These are phyloP conservation scores for Heterobasidion occidentale DNA, from an alignment of 1,284 basidiomycete genomes.

Conservation along the genomic window DNA sequence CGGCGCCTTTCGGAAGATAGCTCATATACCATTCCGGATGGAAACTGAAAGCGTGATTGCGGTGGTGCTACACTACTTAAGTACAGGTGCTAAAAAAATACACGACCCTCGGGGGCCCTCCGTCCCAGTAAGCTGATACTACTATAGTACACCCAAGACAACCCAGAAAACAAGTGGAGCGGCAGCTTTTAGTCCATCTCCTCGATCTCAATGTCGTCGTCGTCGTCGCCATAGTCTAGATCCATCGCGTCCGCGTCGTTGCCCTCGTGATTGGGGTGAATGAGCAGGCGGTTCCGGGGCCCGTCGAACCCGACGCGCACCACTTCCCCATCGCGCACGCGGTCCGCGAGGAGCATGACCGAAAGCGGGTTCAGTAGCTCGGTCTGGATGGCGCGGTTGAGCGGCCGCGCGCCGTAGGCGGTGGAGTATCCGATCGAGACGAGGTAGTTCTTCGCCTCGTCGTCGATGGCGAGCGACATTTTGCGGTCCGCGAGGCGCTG, in stretches of 20 bases:
- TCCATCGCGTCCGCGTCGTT: constrained; percentile 48
- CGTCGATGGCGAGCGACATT: constrained; percentile 73
- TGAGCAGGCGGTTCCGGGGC: constrained; percentile 72
- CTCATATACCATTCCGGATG: no score
- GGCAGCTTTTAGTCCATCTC: constrained; percentile 57
- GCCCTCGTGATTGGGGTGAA: constrained; percentile 85
- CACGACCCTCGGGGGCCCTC: no score
- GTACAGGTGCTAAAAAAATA: no score
- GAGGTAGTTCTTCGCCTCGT: constrained; percentile 77
- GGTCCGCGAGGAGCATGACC: constrained; percentile 79
- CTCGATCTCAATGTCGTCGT: constrained; percentile 57
- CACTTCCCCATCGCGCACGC: constrained; percentile 76
- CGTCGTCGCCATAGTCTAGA: constrained; percentile 34
- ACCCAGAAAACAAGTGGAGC: no score
- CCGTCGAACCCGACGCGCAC: constrained; percentile 79
- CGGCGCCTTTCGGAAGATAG: no score
- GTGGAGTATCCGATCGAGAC: constrained; percentile 81
- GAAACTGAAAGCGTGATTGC: no score
- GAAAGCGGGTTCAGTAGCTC: constrained; percentile 93
- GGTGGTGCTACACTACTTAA: no score
- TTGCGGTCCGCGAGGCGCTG: constrained; percentile 74
- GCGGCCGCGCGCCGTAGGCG: constrained; percentile 84
- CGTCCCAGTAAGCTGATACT: no score
- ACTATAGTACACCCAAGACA: no score
- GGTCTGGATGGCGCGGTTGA: constrained; percentile 88